These are phyloP conservation scores for Penicillium crustosum DNA, from an alignment of 2,329 filamentous ascomycete genomes.

Conservation along the genomic window DNA sequence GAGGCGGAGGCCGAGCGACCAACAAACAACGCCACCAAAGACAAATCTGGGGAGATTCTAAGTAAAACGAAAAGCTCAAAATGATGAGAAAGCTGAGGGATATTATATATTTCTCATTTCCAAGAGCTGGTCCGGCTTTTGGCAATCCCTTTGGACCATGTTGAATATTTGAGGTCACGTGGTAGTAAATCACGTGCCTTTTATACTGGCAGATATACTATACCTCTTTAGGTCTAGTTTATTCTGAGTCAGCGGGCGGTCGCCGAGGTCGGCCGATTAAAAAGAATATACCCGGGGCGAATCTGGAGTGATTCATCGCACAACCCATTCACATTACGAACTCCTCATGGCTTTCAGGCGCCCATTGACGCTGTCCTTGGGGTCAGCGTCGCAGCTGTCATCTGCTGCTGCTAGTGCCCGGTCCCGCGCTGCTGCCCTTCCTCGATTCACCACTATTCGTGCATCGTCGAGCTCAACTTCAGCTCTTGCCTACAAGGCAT, in stretches of 20 bases:
- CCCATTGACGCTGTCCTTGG: constrained; percentile 37
- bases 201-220: not conserved
- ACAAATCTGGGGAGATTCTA: not conserved
- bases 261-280: constrained; percentile 39
- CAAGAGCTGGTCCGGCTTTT: not conserved
- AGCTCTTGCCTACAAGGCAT: constrained; percentile 93
- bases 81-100: not conserved
- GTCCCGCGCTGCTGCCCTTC: constrained; percentile 29
- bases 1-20: constrained; percentile 19
- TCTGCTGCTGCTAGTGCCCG: constrained; percentile 25
- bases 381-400: constrained; percentile 33
- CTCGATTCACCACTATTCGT: constrained; percentile 34
- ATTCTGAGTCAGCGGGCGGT: constrained; percentile 31
- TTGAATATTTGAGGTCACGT: not conserved
- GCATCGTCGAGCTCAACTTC: constrained; percentile 69
- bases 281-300: constrained; percentile 27
- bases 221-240: constrained; percentile 2
- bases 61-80: not conserved
- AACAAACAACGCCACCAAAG: not conserved
- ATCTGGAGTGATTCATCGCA: constrained; percentile 29
- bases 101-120: not conserved
- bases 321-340: constrained; percentile 18
- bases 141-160: not conserved
- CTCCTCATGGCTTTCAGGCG: constrained; percentile 42
- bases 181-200: constrained; percentile 8